Base-by-base conservation (phyloP, 1,284 basidiomycete species). In the Jaminaea rosea region DNA sequence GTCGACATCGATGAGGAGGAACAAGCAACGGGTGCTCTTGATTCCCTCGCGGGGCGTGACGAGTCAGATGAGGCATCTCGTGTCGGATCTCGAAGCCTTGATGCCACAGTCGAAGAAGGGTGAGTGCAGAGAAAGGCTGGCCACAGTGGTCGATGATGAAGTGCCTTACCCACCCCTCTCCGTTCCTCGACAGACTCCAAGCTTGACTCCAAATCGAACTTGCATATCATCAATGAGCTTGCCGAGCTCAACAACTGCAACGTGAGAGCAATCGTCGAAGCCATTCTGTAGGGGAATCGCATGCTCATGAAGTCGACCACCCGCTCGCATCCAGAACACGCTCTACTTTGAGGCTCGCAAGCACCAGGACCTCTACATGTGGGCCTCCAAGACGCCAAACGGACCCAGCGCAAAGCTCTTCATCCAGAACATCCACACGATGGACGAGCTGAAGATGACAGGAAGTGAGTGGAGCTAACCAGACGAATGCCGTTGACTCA, bases 401-500 rank as follows among this genome's bases (percentile, higher is more conserved):
- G 94, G 94, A 1, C 94, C 94, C 6, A 90, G 86, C 64, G 85
- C 93, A 74, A 97, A 97, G 76, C 82, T 97, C 79, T 93, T 97
- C 72, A 90, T 97, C 19, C 91, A 97, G 76, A 99, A 98, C 75
- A 81, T 96, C 52, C 94, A 99, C 76, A 99, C 94, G 36, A 98
- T 98, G 94, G 94, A 98, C 78, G 94, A 99, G 76, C 80, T 99
- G 65, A 98, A 98, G 78, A 89, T 98, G 92, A 96, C 92, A 3
- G 94, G 94, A 23, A 98, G n/a, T n/a, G n/a, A n/a, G n/a, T n/a
- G n/a, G n/a, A n/a, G n/a, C n/a, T n/a, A n/a, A n/a, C n/a, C n/a
- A n/a, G n/a, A n/a, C n/a, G n/a, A n/a, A n/a, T n/a, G n/a, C n/a
- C n/a, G n/a, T n/a, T n/a, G n/a, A n/a, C n/a, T n/a, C n/a, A n/a